phyloP scores from a whole-genome alignment of 352 stramenopile genomes.

The Halophytophthora batemanensis region DNA sequence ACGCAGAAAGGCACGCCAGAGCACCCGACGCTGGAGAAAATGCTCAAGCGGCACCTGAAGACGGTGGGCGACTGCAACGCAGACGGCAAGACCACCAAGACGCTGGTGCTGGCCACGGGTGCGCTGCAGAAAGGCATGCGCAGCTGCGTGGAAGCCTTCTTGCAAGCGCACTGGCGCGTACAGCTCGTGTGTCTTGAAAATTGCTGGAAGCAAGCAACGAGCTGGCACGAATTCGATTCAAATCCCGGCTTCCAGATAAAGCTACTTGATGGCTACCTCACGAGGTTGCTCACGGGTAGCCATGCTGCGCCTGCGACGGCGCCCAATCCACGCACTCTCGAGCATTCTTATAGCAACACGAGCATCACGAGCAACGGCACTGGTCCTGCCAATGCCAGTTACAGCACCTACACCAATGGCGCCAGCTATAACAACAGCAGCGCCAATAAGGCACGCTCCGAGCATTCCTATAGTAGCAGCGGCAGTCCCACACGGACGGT shows the following conservation, averaged over 20 bases:
- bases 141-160: conserved; percentile 9
- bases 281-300: not conserved
- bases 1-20: conserved; percentile 13
- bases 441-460: too few species aligned
- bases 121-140: conserved; percentile 1
- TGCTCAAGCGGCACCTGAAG: conserved; percentile 7
- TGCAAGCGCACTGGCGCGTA: conserved; percentile 7
- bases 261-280: conserved; percentile 4
- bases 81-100: not conserved
- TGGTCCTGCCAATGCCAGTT: too few species aligned
- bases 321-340: too few species aligned
- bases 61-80: not conserved
- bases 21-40: conserved; percentile 11
- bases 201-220: conserved; percentile 13
- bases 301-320: too few species aligned
- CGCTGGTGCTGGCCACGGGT: not conserved
- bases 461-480: conserved; percentile 2
- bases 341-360: too few species aligned
- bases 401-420: too few species aligned
- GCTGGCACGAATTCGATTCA: too few species aligned
- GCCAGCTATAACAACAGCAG: too few species aligned
- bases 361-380: too few species aligned
- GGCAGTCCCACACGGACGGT: conserved; percentile 11
- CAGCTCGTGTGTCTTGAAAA: conserved; percentile 11
- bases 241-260: conserved; percentile 7